Conservation (phyloP, 148 eudicot genomes). For the Rhododendron ovatum region DNA sequence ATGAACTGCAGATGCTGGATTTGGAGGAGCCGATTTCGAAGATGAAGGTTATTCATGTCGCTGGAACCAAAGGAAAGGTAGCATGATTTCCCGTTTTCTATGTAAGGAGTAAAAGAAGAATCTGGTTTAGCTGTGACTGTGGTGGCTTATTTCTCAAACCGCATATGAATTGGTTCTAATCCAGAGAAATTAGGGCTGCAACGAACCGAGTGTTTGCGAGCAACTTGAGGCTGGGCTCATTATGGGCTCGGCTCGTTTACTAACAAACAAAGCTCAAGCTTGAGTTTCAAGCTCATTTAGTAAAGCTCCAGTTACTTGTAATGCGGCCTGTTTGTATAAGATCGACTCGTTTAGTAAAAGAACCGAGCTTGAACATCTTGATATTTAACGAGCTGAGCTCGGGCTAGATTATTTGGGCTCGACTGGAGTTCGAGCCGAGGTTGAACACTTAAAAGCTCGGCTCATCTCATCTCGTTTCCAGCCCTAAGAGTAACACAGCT, state of each 20-base stretch:
- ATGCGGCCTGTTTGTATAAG: too few relatives aligned
- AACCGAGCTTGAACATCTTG: not conserved
- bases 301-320: not conserved
- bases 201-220: not conserved
- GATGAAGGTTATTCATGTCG: slow-evolving; percentile 92
- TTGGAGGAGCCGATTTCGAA: slow-evolving; percentile 74
- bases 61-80: slow-evolving; percentile 98
- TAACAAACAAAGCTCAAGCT: too few relatives aligned
- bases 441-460: not conserved
- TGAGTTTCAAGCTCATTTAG: not conserved
- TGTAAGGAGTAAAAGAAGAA: not conserved
- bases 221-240: not conserved
- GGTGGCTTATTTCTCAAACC: not conserved
- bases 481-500: not conserved
- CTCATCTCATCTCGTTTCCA: not conserved
- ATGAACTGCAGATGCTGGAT: slow-evolving; percentile 59
- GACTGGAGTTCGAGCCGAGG: not conserved
- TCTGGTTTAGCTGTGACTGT: not conserved
- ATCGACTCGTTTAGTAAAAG: not conserved
- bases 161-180: not conserved
- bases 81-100: not conserved
- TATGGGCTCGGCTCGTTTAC: not conserved
- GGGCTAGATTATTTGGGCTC: not conserved
- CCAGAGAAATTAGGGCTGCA: not conserved
- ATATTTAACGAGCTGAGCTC: not conserved